Conservation (phyloP, 2,329 filamentous ascomycete genomes). For the Tolypocladium album region DNA sequence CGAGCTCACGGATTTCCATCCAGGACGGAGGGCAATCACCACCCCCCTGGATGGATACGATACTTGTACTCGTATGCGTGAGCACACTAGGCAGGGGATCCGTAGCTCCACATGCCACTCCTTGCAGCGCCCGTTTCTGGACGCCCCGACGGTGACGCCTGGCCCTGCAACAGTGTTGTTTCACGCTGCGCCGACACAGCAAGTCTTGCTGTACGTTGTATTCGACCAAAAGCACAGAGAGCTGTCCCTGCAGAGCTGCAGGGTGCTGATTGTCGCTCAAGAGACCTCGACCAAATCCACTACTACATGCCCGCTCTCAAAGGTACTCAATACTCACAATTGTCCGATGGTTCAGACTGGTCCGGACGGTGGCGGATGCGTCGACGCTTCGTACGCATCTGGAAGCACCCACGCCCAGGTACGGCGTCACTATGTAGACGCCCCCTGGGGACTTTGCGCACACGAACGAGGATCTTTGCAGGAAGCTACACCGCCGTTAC, state of each 20-base stretch:
- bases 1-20: not conserved
- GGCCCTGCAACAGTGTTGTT: not conserved
- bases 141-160: not conserved
- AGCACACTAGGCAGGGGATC: not conserved
- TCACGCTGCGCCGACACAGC: not conserved
- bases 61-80: not conserved
- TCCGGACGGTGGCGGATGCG: not conserved
- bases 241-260: not conserved
- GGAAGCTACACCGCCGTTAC: not conserved
- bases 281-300: not conserved
- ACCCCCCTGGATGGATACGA: not conserved
- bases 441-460: not conserved
- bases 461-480: not conserved
- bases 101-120: not conserved
- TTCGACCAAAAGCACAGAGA: not conserved
- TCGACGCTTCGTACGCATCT: not conserved
- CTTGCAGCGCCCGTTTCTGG: not conserved
- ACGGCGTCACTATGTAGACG: not conserved
- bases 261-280: not conserved
- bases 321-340: not conserved
- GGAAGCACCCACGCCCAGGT: not conserved
- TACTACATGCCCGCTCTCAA: not conserved
- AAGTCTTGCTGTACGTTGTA: not conserved
- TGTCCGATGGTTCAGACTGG: not conserved
- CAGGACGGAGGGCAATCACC: not conserved